Base-by-base conservation (phyloP, 306 rosid genomes). In the Datisca glomerata region DNA sequence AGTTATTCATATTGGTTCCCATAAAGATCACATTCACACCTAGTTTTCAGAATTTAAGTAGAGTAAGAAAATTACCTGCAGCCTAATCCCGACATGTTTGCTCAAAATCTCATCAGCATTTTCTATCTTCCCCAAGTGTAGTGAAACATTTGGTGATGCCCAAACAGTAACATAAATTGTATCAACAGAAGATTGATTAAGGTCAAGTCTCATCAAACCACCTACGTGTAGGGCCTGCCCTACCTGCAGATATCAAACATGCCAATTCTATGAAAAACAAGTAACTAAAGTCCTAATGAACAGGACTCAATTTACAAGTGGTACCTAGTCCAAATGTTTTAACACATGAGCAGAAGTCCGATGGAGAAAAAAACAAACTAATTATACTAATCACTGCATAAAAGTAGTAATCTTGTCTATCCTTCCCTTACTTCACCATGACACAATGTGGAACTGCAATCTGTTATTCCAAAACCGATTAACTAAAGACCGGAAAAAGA, bases 111-210 rank as follows among this genome's bases (percentile, higher is more conserved):
- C 94, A 16, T 82, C 81, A 17, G 96, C 93, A 55, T 82, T 87
- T 79, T 87, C 94, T 16, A 57, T 64, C 78, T 82, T 87, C 21
- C 94, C 94, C 76, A 82, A 57, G 73, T 82, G 96, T 27, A 87
- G 57, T 57, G 96, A 87, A 59, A 79, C 56, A 67, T 74, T 79
- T 41, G 87, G 68, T 9, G 96, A 82, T 43, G 81, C 85, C 96
- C 94, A 87, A 65, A 82, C 49, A 6, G 96, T 71, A 47, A 76
- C 73, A 59, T 87, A 87, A 34, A 82, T 76, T 58, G 96, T 82
- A 49, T 74, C 66, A 12, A 82, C 89, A 24, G 82, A 79, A 52
- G 93, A 78, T 67, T 69, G 62, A 64, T 42, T 43, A 33, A 87
- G 93, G 47, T 79, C 94, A 34, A 87, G 74, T 61, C 96, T 79